Evolutionary conservation across 805 yeast genomes (phyloP).

Genomic region (Candida andamanensis): DNA sequence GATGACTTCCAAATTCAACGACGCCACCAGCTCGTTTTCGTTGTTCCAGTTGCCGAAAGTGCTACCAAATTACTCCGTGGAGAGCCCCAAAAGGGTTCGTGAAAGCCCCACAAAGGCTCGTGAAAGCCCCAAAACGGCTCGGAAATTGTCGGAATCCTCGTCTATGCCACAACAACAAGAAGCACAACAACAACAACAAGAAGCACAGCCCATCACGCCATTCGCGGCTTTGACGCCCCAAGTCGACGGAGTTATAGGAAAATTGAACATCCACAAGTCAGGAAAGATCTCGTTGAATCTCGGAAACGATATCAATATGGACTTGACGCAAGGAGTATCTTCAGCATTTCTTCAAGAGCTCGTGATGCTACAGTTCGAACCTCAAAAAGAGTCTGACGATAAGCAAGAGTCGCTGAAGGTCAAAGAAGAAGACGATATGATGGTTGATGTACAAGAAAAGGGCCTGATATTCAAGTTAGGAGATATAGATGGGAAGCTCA

Average conservation of each 20-base stretch:
- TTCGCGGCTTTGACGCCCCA: no score
- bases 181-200: slow-evolving; percentile 1
- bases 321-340: slow-evolving; percentile 67
- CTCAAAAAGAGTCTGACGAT: slow-evolving; percentile 25
- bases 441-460: slow-evolving; percentile 7
- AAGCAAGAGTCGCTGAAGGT: no score
- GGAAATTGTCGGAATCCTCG: no score
- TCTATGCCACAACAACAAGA: no score
- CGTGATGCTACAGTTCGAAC: slow-evolving; percentile 45
- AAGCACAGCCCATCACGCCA: slow-evolving; percentile 1
- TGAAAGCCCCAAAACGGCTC: no score
- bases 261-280: slow-evolving; percentile 71
- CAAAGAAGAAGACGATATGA: slow-evolving; percentile 19
- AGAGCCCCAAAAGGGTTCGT: no score
- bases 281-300: slow-evolving; percentile 74
- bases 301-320: slow-evolving; percentile 60
- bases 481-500: slow-evolving; percentile 23
- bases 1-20: slow-evolving; percentile 20
- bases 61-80: slow-evolving; percentile 32
- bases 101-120: no score
- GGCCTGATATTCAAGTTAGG: slow-evolving; percentile 29
- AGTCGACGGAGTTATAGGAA: slow-evolving; percentile 51
- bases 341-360: slow-evolving; percentile 70
- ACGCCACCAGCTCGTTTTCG: no score
- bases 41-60: slow-evolving; percentile 46